Percentiles rank a stretch among this genome's conserved stretches.
Evolutionary conservation across 345 rosid genomes (phyloP).

Genomic region (Salix exigua): DNA sequence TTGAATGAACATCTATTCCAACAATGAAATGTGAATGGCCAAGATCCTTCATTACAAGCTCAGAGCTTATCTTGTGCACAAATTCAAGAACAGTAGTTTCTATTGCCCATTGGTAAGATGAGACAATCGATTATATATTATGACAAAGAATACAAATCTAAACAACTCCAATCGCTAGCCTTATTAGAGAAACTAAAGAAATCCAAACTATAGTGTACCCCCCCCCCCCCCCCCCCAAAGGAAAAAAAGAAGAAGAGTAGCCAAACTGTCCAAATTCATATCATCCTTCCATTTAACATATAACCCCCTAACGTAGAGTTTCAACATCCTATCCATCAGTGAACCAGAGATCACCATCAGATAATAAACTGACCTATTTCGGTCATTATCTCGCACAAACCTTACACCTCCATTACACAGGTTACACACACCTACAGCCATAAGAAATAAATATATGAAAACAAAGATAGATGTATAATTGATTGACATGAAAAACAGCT

Average conservation of each 20-base stretch:
- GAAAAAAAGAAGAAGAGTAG: neutral
- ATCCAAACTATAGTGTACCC: neutral
- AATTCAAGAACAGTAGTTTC: too few species aligned
- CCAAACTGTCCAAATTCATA: neutral
- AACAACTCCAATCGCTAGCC: neutral
- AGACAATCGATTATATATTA: too few species aligned
- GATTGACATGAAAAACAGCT: neutral
- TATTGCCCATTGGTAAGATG: neutral
- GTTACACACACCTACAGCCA: slow-evolving; percentile 66
- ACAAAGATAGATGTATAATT: neutral
- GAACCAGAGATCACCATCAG: neutral
- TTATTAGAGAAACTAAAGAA: neutral
- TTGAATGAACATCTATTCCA: neutral
- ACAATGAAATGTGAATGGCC: neutral
- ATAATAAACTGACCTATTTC: slow-evolving; percentile 46
- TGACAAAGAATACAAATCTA: neutral
- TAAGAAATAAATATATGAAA: neutral
- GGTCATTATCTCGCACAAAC: slow-evolving; percentile 68
- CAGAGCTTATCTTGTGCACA: too few species aligned
- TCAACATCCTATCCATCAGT: neutral
- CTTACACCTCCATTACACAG: slow-evolving; percentile 88
- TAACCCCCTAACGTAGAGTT: neutral
- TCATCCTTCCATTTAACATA: neutral
- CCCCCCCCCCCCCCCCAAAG: too few species aligned
- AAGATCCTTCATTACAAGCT: neutral